Base-by-base conservation (phyloP, 1,284 basidiomycete species). In the Meira nashicola region DNA sequence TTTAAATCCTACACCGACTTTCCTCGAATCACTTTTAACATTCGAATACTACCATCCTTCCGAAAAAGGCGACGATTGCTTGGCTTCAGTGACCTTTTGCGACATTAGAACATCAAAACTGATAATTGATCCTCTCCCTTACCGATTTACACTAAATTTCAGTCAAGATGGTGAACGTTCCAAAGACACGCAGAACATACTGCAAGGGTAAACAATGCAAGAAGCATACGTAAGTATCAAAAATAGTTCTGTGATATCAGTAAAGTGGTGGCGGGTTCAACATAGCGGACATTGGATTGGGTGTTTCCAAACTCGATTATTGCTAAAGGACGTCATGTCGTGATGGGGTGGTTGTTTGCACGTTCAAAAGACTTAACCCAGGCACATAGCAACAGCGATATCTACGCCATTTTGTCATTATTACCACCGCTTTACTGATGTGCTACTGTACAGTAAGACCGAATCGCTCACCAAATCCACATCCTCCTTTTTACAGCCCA, bases 181-280 rank as follows among this genome's bases (percentile, higher is more conserved):
- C 78, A 58, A 80, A 80, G 74, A 81, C 80, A 57, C 79, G 81
- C 60, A 78, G 80, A 64, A 79, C 80, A 88, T 93, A 87, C 85
- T 97, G 94, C 90, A 95, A 96, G 85, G 90, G 90, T 81, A 97
- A 96, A 85, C 82, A 86, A 77, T 99, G 94, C 91, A 89, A 85
- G 84, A 96, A 96, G 84, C 93, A 97, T 87, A 96, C 92, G 88
- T 93, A 82, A 69, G 88, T 83, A 54, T 59, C 39, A 3, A 12
- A 46, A 21, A 5, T 48, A 54, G 23, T 17, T 54, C 12, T 14
- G 3, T 2, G 21, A 4, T 28, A 58, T 15, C 33, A 48, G 41
- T 10, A 43, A 17, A 25, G 56, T 39, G 50, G 43, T 28, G 64
- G 15, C 74, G 90, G 89, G 62, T 88, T 91, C 60, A 92, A 14